Conservation (phyloP, 2,329 filamentous ascomycete species). For the Colletotrichum navitas region DNA sequence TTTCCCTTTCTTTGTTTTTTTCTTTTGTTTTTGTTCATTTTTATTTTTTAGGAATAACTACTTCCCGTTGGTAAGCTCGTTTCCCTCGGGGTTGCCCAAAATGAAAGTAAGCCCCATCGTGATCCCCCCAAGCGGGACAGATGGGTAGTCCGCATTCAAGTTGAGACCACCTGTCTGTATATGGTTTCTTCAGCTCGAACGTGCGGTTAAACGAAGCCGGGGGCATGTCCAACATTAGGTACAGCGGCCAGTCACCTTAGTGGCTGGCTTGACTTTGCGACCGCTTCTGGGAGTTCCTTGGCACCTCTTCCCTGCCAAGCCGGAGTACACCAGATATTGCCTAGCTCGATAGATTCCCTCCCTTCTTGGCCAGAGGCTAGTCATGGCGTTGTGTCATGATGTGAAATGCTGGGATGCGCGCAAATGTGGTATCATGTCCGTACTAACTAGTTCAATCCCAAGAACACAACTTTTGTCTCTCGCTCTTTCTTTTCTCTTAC, state of each 20-base stretch:
- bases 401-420: not conserved
- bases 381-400: conserved; percentile 7
- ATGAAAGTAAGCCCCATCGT: not conserved
- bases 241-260: conserved; percentile 10
- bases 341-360: conserved; percentile 1
- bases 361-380: not conserved
- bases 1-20: too few species aligned
- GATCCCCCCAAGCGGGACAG: not conserved
- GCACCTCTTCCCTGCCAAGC: not conserved
- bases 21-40: too few species aligned
- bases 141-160: conserved; percentile 4
- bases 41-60: not conserved
- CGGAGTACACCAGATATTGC: conserved; percentile 1
- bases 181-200: conserved; percentile 1
- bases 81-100: not conserved
- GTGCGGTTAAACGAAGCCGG: conserved; percentile 21
- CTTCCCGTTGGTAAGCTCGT: not conserved
- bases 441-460: conserved; percentile 18
- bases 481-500: conserved; percentile 6
- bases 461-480: conserved; percentile 20
- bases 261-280: conserved; percentile 22
- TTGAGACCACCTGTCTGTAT: conserved; percentile 27
- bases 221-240: conserved; percentile 13
- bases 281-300: conserved; percentile 20
- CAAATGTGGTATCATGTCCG: conserved; percentile 34